phyloP scores from a whole-genome alignment of 768 basidiomycete genomes.

The Russula virescens region DNA sequence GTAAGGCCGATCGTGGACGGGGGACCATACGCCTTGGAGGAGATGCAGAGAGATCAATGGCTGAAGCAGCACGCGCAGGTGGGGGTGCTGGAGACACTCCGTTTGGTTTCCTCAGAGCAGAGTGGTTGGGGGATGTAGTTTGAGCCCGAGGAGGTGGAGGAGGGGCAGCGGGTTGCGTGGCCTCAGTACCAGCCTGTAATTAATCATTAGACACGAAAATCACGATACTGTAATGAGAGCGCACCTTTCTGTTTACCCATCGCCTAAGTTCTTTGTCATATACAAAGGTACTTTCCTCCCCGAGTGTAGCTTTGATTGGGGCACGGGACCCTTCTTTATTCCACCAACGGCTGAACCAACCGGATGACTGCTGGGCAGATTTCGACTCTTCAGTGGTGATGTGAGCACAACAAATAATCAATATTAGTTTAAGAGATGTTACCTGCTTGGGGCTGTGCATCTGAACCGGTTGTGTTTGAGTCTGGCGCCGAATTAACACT shows the following conservation, averaged over 20 bases:
- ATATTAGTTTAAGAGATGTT: neutral
- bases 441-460: conserved; percentile 33
- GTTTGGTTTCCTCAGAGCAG: conserved; percentile 35
- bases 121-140: conserved; percentile 73
- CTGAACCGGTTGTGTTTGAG: conserved; percentile 11
- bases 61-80: conserved; percentile 53
- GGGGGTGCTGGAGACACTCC: conserved; percentile 37
- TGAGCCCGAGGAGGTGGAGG: conserved; percentile 83
- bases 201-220: neutral
- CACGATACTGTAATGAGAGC: conserved; percentile 14
- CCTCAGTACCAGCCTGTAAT: conserved; percentile 48
- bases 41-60: conserved; percentile 52
- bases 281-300: conserved; percentile 84
- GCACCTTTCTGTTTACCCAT: conserved; percentile 94
- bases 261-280: conserved; percentile 93
- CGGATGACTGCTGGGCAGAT: conserved; percentile 36
- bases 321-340: conserved; percentile 57
- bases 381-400: conserved; percentile 1
- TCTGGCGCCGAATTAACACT: conserved; percentile 27
- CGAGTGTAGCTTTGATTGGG: conserved; percentile 87
- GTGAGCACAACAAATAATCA: neutral
- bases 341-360: conserved; percentile 85
- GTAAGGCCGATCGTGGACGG: conserved; percentile 62
- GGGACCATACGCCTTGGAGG: conserved; percentile 47
- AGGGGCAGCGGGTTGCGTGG: conserved; percentile 50